Evolutionary conservation across 2,329 filamentous ascomycete genomes (phyloP).

Genomic region (Sporothrix inflata): DNA sequence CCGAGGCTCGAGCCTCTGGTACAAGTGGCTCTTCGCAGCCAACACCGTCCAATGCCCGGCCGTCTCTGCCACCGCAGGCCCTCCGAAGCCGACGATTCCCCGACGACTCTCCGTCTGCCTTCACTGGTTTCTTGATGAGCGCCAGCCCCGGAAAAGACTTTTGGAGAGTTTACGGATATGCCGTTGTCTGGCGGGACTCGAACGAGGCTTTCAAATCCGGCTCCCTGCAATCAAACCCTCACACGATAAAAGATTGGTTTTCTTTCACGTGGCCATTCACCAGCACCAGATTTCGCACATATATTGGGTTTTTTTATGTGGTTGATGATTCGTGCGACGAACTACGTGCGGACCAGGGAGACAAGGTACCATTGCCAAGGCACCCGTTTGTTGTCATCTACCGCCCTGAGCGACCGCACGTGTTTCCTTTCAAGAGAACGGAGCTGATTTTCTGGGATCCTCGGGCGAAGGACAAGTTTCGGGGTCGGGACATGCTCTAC

Average conservation of each 20-base stretch:
- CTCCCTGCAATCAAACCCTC: constrained; percentile 37
- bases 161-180: constrained; percentile 39
- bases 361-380: constrained; percentile 36
- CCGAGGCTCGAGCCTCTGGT: neutral
- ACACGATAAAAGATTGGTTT: constrained; percentile 46
- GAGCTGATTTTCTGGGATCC: constrained; percentile 62
- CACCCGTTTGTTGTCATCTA: constrained; percentile 58
- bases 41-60: neutral
- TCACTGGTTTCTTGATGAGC: neutral
- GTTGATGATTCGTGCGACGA: constrained; percentile 44
- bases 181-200: constrained; percentile 49
- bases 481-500: constrained; percentile 31
- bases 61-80: neutral
- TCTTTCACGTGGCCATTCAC: constrained; percentile 37
- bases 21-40: neutral
- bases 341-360: constrained; percentile 30
- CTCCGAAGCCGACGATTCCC: neutral
- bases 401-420: constrained; percentile 48
- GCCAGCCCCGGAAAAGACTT: neutral
- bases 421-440: constrained; percentile 39
- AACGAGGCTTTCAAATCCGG: constrained; percentile 45
- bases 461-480: constrained; percentile 38
- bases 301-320: constrained; percentile 56
- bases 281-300: constrained; percentile 41
- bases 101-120: neutral